Evolutionary conservation across 2,329 filamentous ascomycete genomes (phyloP), one percentile per base, ranked within the genome.

Genomic region (Trichoderma aggressivum): DNA sequence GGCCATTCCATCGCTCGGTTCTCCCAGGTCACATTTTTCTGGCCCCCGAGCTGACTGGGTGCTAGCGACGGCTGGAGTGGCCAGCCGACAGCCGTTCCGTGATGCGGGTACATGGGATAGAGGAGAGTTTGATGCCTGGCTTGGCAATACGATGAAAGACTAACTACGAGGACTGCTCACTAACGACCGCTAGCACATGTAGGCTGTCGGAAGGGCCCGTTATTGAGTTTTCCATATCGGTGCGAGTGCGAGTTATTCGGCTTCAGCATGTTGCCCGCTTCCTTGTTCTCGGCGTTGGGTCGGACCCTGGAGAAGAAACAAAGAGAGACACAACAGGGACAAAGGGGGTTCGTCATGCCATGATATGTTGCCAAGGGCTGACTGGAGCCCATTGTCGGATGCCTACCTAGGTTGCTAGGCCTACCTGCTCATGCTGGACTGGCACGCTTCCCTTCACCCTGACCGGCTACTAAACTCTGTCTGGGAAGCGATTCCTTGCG

Each of bases 41-140:
- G 56, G 65, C 65, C 65, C 65, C 65, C 65, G 65, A 69, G 65
- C 65, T 69, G 65, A 69, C 56, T n/a, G 18, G 14, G 18, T 7
- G 0, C 6, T 30, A 21, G 56, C 28, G 18, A 58, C 43, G 21
- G 39, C 56, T 59, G 61, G 28, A 64, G 43, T 53, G 60, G 61
- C 61, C 39, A 47, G 34, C 64, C 65, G 56, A 69, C 56, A 69
- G 65, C 56, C 65, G 39, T 69, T 30, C 53, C 65, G 55, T 55
- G 53, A 34, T 60, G 26, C 36, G 39, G 47, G 47, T 61, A 34
- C 58, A 53, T 50, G 61, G 39, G 36, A 47, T 47, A 58, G 64
- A 24, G 50, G 11, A 58, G 50, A 56, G 63, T 43, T 66, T 66
- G 32, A n/a, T 34, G 55, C n/a, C 56, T n/a, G 50, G 56, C 56